A percentile compares a stretch with the other conserved stretches of the same genome.
phyloP scores from a whole-genome alignment of 1,284 basidiomycete species.

The Leccinum solheimii region DNA sequence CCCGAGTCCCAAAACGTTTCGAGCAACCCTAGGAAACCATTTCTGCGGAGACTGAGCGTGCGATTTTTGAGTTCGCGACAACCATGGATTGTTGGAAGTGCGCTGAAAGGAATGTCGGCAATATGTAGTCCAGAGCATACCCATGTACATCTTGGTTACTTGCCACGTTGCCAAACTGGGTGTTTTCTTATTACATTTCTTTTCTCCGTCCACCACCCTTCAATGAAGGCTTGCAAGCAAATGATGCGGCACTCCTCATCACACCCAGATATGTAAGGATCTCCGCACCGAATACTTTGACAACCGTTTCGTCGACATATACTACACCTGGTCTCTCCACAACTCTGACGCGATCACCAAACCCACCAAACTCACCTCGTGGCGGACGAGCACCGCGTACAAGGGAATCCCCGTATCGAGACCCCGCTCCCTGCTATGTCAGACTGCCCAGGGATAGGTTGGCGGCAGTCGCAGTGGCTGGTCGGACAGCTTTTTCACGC shows the following conservation, averaged over 20 bases:
- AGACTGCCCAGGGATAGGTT: no score
- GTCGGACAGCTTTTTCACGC: no score
- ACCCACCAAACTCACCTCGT: no score
- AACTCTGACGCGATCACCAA: no score
- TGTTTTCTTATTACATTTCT: constrained; percentile 47
- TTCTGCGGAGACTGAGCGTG: constrained; percentile 19
- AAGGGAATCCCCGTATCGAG: no score
- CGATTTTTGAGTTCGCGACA: constrained; percentile 16
- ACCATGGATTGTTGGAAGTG: constrained; percentile 7
- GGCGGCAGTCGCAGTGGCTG: no score
- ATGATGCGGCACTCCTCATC: constrained; percentile 41
- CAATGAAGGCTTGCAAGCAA: no score
- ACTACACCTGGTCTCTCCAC: no score
- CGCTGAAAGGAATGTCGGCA: constrained; percentile 21
- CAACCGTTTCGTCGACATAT: constrained; percentile 51
- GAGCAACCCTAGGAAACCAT: constrained; percentile 25
- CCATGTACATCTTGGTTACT: neutral
- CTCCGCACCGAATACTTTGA: constrained; percentile 65
- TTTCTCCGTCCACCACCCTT: constrained; percentile 51
- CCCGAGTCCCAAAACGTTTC: constrained; percentile 8
- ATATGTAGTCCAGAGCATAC: constrained; percentile 28
- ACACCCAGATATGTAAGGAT: constrained; percentile 76
- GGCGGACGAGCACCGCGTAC: no score
- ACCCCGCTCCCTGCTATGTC: no score
- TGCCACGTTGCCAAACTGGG: no score